A percentile compares a stretch with the other conserved stretches of the same genome.
phyloP scores from a whole-genome alignment of 2,329 filamentous ascomycete genomes.

The Pseudophaeomoniella oleicola region DNA sequence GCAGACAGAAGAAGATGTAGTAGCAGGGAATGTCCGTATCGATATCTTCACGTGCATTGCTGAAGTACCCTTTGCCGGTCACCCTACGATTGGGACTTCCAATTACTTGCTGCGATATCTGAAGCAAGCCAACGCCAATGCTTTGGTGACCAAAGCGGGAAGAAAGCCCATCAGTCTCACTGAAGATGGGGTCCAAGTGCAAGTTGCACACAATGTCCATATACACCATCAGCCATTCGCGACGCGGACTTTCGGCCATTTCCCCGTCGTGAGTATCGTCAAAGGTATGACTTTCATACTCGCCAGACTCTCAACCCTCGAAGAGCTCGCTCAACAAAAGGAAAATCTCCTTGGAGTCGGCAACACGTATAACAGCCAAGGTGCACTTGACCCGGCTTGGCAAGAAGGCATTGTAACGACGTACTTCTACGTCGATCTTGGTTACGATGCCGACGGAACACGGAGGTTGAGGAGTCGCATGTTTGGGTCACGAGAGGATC shows the following conservation, averaged over 20 bases:
- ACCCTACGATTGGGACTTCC: conserved; percentile 42
- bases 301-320: conserved; percentile 44
- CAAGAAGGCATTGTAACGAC: conserved; percentile 13
- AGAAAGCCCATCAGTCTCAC: conserved; percentile 30
- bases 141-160: conserved; percentile 42
- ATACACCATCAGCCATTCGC: conserved; percentile 17
- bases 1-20: not conserved
- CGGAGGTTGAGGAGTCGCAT: not conserved
- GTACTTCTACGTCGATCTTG: conserved; percentile 17
- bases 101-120: conserved; percentile 25
- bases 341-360: conserved; percentile 11
- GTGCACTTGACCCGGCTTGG: conserved; percentile 20
- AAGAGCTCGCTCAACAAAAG: conserved; percentile 33
- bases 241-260: conserved; percentile 4
- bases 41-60: conserved; percentile 38
- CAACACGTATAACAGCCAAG: conserved; percentile 10
- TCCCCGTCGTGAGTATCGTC: conserved; percentile 23
- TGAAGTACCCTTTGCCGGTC: conserved; percentile 44
- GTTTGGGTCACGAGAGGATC: conserved; percentile 31
- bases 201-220: conserved; percentile 21
- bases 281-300: conserved; percentile 43
- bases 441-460: too few relatives aligned
- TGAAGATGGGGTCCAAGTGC: conserved; percentile 13
- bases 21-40: conserved; percentile 13
- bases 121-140: conserved; percentile 9